These are phyloP conservation scores for Trichophyton mentagrophytes DNA, from an alignment of 2,329 filamentous ascomycete species.

Conservation along the genomic window DNA sequence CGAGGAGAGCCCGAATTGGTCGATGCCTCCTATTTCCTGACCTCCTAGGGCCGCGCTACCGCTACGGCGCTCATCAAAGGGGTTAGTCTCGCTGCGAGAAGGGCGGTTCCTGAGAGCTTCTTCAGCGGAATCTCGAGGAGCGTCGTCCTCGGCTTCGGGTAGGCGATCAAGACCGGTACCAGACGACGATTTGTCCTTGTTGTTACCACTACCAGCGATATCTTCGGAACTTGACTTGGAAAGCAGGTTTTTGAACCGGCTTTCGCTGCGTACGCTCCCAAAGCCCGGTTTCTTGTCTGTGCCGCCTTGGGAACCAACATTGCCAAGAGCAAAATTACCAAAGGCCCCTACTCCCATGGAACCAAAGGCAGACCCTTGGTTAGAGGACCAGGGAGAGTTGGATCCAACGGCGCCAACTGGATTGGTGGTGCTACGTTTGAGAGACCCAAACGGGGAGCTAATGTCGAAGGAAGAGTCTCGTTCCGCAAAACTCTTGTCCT, in stretches of 20 bases:
- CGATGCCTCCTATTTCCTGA: slow-evolving; percentile 49
- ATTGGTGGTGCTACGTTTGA: slow-evolving; percentile 45
- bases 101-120: slow-evolving; percentile 35
- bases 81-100: slow-evolving; percentile 38
- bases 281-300: slow-evolving; percentile 60
- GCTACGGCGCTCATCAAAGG: slow-evolving; percentile 40
- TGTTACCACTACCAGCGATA: slow-evolving; percentile 38
- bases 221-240: slow-evolving; percentile 64
- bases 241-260: slow-evolving; percentile 73
- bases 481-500: slow-evolving; percentile 30
- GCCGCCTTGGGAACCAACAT: slow-evolving; percentile 37
- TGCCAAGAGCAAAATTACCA: slow-evolving; percentile 67
- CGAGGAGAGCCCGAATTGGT: slow-evolving; percentile 46
- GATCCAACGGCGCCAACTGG: slow-evolving; percentile 27
- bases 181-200: slow-evolving; percentile 36
- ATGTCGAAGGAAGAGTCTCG: slow-evolving; percentile 31
- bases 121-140: slow-evolving; percentile 41
- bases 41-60: slow-evolving; percentile 60
- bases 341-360: slow-evolving; percentile 61
- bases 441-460: slow-evolving; percentile 38
- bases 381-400: slow-evolving; percentile 45
- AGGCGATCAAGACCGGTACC: slow-evolving; percentile 42
- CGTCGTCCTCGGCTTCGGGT: slow-evolving; percentile 38
- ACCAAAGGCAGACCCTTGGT: slow-evolving; percentile 49
- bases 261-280: slow-evolving; percentile 58